Evolutionary conservation across 1,284 basidiomycete species (phyloP).

Genomic region (Ustilago cynodontis): DNA sequence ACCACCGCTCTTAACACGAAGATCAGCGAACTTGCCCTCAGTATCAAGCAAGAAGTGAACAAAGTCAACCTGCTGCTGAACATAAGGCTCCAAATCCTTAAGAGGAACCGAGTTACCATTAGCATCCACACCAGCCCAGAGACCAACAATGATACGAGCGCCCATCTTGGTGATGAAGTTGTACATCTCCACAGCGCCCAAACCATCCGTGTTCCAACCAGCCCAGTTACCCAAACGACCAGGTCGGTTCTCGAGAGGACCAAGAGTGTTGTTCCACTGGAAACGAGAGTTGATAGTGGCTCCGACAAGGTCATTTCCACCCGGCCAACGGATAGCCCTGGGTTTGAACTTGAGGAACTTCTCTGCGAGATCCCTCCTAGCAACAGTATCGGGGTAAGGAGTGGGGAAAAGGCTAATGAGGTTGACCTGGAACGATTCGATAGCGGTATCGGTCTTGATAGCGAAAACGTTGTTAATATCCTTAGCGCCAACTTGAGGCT

Average conservation of each 20-base stretch:
- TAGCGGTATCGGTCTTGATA: constrained; percentile 27
- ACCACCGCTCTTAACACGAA: constrained; percentile 45
- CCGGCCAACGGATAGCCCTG: constrained; percentile 78
- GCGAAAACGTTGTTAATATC: constrained; percentile 57
- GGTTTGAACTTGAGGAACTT: constrained; percentile 77
- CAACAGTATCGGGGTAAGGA: constrained; percentile 46
- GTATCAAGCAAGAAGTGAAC: constrained; percentile 52
- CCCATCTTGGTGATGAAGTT: constrained; percentile 76
- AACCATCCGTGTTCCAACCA: constrained; percentile 71
- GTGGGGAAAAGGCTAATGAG: constrained; percentile 54
- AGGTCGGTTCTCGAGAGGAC: constrained; percentile 72
- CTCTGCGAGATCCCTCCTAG: constrained; percentile 75
- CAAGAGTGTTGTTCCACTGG: constrained; percentile 78
- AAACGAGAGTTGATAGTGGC: constrained; percentile 74
- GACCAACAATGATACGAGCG: constrained; percentile 76
- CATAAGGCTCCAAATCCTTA: constrained; percentile 75
- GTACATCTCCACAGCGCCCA: constrained; percentile 77
- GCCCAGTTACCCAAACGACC: constrained; percentile 75
- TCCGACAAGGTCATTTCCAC: constrained; percentile 75
- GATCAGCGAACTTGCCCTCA: constrained; percentile 33
- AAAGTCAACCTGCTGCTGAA: constrained; percentile 71
- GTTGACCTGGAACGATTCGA: constrained; percentile 48
- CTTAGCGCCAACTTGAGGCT: constrained; percentile 7
- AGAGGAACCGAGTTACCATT: constrained; percentile 72
- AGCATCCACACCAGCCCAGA: constrained; percentile 75